Conservation (phyloP, 352 stramenopile species). For the Peronospora destructor region DNA sequence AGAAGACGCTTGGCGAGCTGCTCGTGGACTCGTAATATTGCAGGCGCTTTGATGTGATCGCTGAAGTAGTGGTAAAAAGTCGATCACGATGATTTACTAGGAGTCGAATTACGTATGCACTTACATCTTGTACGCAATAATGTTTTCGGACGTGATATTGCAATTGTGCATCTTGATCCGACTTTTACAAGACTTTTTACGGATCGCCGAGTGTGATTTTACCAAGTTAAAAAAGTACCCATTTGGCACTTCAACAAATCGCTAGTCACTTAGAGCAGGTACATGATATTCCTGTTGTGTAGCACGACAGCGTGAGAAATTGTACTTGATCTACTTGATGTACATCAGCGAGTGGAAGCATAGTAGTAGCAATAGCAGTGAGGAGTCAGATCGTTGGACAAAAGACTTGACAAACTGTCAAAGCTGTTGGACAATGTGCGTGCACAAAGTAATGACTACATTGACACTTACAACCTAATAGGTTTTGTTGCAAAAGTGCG, state of each 20-base stretch:
- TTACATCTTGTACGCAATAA: neutral
- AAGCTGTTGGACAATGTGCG: neutral
- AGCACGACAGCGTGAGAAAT: too few relatives aligned
- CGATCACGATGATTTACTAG: conserved; percentile 1
- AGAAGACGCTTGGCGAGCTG: too few relatives aligned
- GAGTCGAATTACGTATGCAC: neutral
- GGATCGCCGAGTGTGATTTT: neutral
- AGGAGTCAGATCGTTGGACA: conserved; percentile 1
- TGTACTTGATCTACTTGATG: too few relatives aligned
- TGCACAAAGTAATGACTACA: too few relatives aligned
- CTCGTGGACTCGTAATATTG: neutral
- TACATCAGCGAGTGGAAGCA: too few relatives aligned
- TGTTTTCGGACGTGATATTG: neutral
- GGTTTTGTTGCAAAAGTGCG: too few relatives aligned
- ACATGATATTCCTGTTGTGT: too few relatives aligned
- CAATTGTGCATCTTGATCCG: conserved; percentile 1
- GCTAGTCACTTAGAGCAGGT: too few relatives aligned
- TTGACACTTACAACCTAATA: too few relatives aligned
- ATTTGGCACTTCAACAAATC: too few relatives aligned
- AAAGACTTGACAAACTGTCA: conserved; percentile 1
- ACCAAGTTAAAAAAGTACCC: too few relatives aligned
- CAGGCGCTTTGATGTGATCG: conserved; percentile 11
- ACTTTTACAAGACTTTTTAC: conserved; percentile 19
- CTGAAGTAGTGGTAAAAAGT: conserved; percentile 11
- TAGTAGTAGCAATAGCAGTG: neutral